These are phyloP conservation scores for Cladosporium sp. DNA, from an alignment of 2,329 filamentous ascomycete genomes.

Conservation along the genomic window DNA sequence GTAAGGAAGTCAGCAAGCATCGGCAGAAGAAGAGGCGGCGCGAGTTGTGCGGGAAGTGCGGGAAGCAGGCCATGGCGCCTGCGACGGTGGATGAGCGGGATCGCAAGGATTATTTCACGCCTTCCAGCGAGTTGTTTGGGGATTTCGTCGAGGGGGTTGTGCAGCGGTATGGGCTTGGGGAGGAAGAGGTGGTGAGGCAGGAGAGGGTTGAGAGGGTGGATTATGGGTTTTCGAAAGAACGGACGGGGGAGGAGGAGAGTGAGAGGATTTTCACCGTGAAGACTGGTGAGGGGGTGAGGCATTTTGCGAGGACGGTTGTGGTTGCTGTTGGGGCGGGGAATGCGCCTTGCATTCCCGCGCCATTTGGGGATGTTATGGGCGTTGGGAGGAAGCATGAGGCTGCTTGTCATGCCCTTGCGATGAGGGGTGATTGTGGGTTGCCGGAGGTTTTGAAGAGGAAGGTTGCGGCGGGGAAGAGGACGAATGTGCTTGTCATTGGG, in stretches of 20 bases:
- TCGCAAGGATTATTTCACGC: constrained; percentile 44
- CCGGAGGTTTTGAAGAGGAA: constrained; percentile 43
- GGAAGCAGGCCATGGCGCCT: constrained; percentile 15
- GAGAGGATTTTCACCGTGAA: constrained; percentile 60
- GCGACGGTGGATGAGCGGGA: constrained; percentile 43
- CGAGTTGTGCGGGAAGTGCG: background rate
- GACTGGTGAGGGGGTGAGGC: constrained; percentile 47
- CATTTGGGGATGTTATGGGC: constrained; percentile 18
- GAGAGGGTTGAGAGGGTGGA: constrained; percentile 58
- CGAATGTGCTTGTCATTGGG: constrained; percentile 65
- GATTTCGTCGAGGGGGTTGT: constrained; percentile 39
- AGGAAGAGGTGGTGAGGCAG: constrained; percentile 53
- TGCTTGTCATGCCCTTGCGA: constrained; percentile 53
- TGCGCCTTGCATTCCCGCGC: constrained; percentile 46
- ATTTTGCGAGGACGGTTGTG: constrained; percentile 60
- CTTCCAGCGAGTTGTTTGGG: constrained; percentile 36
- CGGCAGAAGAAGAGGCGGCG: constrained; percentile 59
- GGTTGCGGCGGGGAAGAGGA: constrained; percentile 37
- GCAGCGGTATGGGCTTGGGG: constrained; percentile 42
- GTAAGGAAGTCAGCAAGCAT: constrained; percentile 76
- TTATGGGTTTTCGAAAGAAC: constrained; percentile 46
- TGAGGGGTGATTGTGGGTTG: constrained; percentile 4
- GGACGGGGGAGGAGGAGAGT: constrained; percentile 32
- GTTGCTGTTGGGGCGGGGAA: constrained; percentile 67
- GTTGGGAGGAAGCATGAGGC: constrained; percentile 38